Conservation (phyloP, 257 asterid genomes). For the Solanum appendiculatum region DNA sequence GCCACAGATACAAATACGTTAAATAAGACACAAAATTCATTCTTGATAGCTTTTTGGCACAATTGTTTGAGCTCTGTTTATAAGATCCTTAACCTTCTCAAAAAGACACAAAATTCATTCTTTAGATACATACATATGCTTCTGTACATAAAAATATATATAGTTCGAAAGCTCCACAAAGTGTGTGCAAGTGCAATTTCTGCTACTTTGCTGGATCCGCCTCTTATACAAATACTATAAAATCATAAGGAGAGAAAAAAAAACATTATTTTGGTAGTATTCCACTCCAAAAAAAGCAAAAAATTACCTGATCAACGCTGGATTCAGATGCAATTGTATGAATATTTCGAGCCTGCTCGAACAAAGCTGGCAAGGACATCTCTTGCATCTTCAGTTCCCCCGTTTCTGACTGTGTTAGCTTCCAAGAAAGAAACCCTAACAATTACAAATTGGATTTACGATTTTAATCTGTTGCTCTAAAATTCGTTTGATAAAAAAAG, state of each 20-base stretch:
- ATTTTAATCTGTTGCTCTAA: background rate
- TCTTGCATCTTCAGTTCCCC: conserved; percentile 21
- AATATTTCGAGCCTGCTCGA: conserved; percentile 23
- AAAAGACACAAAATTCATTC: background rate
- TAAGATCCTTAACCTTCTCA: background rate
- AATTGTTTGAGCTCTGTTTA: background rate
- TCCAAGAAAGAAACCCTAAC: background rate
- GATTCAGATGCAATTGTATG: conserved; percentile 20
- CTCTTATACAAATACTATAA: background rate
- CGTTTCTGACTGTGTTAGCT: conserved; percentile 9
- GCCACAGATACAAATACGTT: background rate
- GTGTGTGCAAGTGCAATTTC: background rate
- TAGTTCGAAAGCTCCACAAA: background rate
- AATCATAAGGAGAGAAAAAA: background rate
- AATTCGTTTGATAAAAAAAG: background rate
- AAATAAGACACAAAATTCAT: background rate
- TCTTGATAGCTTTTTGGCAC: background rate
- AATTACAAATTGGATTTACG: background rate
- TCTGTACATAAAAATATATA: background rate
- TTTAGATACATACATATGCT: background rate
- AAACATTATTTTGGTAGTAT: background rate
- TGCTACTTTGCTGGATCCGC: background rate
- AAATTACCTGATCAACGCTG: conserved; percentile 23
- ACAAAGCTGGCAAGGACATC: conserved; percentile 21
- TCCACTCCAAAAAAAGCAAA: background rate